Base-by-base conservation (phyloP, 192 early-diverging fungal genomes). In the Geosiphon pyriformis region DNA sequence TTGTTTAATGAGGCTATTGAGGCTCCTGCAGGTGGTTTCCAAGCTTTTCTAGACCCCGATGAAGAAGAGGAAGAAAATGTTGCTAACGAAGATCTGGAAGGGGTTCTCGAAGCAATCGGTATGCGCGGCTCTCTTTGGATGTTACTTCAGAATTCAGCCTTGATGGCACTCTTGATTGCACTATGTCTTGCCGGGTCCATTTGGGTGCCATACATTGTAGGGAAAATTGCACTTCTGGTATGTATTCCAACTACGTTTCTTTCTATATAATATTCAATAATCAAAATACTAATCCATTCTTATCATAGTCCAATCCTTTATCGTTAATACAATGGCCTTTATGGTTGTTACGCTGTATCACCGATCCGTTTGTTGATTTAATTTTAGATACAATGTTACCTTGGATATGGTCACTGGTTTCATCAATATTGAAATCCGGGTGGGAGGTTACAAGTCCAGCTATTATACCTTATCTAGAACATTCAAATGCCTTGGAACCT, bases 31-130 rank as follows among this genome's bases (percentile, higher is more conserved):
- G 51, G 18, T 34, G 62, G 30, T 34, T 7, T 54, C 4, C 62
- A 30, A 34, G 31, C 25, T 32, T 54, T 65, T 23, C n/a, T 32
- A 17, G 57, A 53, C 34, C 58, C 31, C 23, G 75, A 77, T 12
- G 70, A 65, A 1, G 74, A 76, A 15, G 78, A 72, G 4, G 75
- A 72, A n/a, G 79, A 80, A 18, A 81, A 85, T 62, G 68, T 78
- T 56, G 76, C 77, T 20, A 86, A 80, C 58, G 89, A 89, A 31
- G 88, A 82, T 22, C 74, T 86, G 7, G 88, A 91, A 47, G 88
- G 86, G 3, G 75, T 91, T n/a, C 68, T 96, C 32, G 95, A 95
- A 54, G 86, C 92, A n/a, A 80, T 97, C 55, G 96, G 96, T 8
- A 83, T 98, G 71, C 82, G 89, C 6, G 96, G 96, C 0, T 90